A percentile compares a stretch with the other conserved stretches of the same genome.
Evolutionary conservation across 2,329 filamentous ascomycete genomes (phyloP).

Genomic region (Arthroderma sp.): DNA sequence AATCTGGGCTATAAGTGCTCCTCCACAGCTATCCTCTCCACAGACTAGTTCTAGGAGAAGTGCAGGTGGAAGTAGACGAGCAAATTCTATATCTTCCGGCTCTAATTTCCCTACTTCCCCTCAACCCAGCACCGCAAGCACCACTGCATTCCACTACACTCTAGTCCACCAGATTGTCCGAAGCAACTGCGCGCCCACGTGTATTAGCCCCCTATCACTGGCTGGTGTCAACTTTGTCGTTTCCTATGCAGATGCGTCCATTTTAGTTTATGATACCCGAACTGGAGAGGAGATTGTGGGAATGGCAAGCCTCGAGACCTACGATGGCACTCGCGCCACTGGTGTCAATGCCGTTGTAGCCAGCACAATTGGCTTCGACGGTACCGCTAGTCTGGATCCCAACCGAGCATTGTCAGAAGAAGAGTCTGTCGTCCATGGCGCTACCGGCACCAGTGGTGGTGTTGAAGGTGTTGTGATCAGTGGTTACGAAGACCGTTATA

Average conservation of each 20-base stretch:
- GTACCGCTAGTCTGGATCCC: slow-evolving; percentile 47
- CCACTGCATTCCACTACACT: slow-evolving; percentile 75
- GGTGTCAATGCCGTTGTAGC: slow-evolving; percentile 86
- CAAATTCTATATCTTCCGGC: slow-evolving; percentile 87
- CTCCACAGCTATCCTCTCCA: slow-evolving; percentile 72
- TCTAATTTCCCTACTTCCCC: slow-evolving; percentile 84
- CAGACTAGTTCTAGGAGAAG: slow-evolving; percentile 60
- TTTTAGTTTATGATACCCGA: slow-evolving; percentile 83
- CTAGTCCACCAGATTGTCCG: slow-evolving; percentile 77
- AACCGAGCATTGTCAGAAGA: slow-evolving; percentile 54
- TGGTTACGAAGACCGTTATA: slow-evolving; percentile 90
- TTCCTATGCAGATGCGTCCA: slow-evolving; percentile 77
- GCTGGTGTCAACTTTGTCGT: slow-evolving; percentile 85
- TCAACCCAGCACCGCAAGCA: slow-evolving; percentile 74
- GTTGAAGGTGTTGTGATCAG: slow-evolving; percentile 92
- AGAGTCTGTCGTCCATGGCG: slow-evolving; percentile 61
- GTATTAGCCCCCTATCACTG: slow-evolving; percentile 75
- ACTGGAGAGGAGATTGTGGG: slow-evolving; percentile 81
- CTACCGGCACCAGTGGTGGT: slow-evolving; percentile 69
- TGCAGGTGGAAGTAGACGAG: slow-evolving; percentile 62
- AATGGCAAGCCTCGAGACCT: slow-evolving; percentile 91
- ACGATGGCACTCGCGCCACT: slow-evolving; percentile 70
- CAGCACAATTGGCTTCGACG: slow-evolving; percentile 69
- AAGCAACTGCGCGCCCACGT: slow-evolving; percentile 66
- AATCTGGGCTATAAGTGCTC: slow-evolving; percentile 86